Conservation (phyloP, 176 grass and related monocot genomes). For the Oryza coarctata region DNA sequence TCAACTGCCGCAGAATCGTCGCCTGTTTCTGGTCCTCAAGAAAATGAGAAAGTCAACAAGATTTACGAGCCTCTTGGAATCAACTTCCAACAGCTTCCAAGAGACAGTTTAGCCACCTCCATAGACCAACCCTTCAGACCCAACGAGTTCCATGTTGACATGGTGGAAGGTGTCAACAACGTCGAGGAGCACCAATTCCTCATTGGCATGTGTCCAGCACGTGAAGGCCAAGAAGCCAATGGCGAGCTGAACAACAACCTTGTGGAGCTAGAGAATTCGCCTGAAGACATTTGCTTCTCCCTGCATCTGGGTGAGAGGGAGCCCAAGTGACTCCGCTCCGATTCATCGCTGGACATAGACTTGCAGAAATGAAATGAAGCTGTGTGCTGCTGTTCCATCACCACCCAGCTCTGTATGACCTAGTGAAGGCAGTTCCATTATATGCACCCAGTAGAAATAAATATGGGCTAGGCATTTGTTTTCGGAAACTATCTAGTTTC, state of each 20-base stretch:
- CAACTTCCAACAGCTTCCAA: conserved; percentile 46
- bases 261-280: conserved; percentile 33
- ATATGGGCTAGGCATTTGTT: too few species aligned
- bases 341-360: conserved; percentile 38
- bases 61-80: conserved; percentile 74
- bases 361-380: conserved; percentile 59
- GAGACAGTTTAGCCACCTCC: conserved; percentile 43
- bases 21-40: conserved; percentile 38
- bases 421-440: not conserved
- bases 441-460: not conserved
- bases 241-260: conserved; percentile 44
- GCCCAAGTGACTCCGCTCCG: conserved; percentile 55
- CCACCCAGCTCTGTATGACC: not conserved
- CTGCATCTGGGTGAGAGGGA: conserved; percentile 68
- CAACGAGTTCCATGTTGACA: conserved; percentile 53
- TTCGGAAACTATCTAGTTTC: too few species aligned
- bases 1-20: conserved; percentile 60
- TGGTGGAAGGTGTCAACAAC: conserved; percentile 44
- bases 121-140: conserved; percentile 32
- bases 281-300: conserved; percentile 60
- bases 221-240: conserved; percentile 43
- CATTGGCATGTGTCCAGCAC: conserved; percentile 56
- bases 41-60: conserved; percentile 61
- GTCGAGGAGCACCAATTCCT: conserved; percentile 89
- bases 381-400: not conserved